phyloP scores from a whole-genome alignment of 768 basidiomycete species.

The Russula foetens region DNA sequence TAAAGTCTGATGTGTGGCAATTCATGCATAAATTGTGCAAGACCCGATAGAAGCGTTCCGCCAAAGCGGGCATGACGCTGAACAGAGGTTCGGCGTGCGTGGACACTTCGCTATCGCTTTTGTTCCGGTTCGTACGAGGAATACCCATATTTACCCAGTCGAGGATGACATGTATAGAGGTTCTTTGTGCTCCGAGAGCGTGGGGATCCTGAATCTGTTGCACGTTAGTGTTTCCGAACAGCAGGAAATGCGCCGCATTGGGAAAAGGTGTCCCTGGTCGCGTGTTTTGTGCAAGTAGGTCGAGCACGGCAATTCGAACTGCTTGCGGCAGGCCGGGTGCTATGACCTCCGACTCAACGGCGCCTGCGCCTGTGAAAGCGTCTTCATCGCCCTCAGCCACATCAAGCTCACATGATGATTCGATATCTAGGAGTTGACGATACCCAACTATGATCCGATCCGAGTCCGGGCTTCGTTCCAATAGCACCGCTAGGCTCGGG shows the following conservation, averaged over 20 bases:
- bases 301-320: slow-evolving; percentile 67
- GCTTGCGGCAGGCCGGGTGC: slow-evolving; percentile 52
- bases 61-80: slow-evolving; percentile 59
- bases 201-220: slow-evolving; percentile 72
- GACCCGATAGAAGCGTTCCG: slow-evolving; percentile 79
- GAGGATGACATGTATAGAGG: slow-evolving; percentile 76
- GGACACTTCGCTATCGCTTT: slow-evolving; percentile 31
- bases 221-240: slow-evolving; percentile 58
- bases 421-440: slow-evolving; percentile 52
- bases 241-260: slow-evolving; percentile 80
- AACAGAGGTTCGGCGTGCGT: slow-evolving; percentile 45
- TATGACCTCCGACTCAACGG: slow-evolving; percentile 42
- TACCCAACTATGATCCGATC: slow-evolving; percentile 81
- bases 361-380: slow-evolving; percentile 65
- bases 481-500: slow-evolving; percentile 64
- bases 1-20: slow-evolving; percentile 69
- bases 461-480: slow-evolving; percentile 76
- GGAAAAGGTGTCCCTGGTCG: slow-evolving; percentile 54
- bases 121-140: slow-evolving; percentile 43
- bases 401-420: slow-evolving; percentile 53
- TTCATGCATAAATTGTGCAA: slow-evolving; percentile 86
- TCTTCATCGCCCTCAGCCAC: slow-evolving; percentile 53
- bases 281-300: slow-evolving; percentile 76
- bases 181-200: slow-evolving; percentile 58
- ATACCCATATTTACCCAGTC: slow-evolving; percentile 69